Base-by-base conservation (phyloP, 2,329 filamentous ascomycete genomes). In the Alternaria sp. region DNA sequence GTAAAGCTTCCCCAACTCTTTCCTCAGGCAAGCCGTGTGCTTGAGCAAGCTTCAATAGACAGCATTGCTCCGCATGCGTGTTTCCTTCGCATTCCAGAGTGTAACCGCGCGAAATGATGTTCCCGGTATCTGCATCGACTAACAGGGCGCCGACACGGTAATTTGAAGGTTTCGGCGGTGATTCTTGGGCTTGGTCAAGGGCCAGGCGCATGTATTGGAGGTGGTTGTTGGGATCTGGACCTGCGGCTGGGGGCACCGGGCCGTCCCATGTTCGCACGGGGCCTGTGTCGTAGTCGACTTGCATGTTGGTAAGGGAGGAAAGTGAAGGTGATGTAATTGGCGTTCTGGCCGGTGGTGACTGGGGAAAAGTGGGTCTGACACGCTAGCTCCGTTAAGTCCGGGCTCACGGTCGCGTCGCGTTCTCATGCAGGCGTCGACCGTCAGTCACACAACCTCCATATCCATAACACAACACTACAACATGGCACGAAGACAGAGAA, bases 61-160 rank as follows among this genome's bases (percentile, higher is more conserved):
- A 97, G 79, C 91, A 95, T 82, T 99, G 93, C 78, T 99, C 96
- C 4, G 96, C 96, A 76, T 99, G 96, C 0, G 96, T 98, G 82
- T 99, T 99, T 45, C 95, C 96, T 0, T 89, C 86, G 5, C 94
- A 88, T 80, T 99, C 95, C 62, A 97, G 86, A 0, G 96, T 97
- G 82, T 95, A 98, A 58, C 96, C 95, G 2, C 92, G 92, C 1
- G 91, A 88, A 26, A 96, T 84, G 61, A 96, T 83, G 25, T 81
- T 77, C 70, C 89, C 85, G 36, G 83, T 85, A 45, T 81, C 80
- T 13, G 84, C 78, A 61, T 89, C 85, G 19, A 96, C 86, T 43
- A 98, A 85, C n/a, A 97, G 80, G n/a, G 96, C 96, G 45, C 96
- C 96, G 21, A 99, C 94, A 63, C 95, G 89, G 83, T 93, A 99